A percentile compares a stretch with the other conserved stretches of the same genome.
Evolutionary conservation across 2,329 filamentous ascomycete species (phyloP).

Genomic region (Alternaria triticimaculans): DNA sequence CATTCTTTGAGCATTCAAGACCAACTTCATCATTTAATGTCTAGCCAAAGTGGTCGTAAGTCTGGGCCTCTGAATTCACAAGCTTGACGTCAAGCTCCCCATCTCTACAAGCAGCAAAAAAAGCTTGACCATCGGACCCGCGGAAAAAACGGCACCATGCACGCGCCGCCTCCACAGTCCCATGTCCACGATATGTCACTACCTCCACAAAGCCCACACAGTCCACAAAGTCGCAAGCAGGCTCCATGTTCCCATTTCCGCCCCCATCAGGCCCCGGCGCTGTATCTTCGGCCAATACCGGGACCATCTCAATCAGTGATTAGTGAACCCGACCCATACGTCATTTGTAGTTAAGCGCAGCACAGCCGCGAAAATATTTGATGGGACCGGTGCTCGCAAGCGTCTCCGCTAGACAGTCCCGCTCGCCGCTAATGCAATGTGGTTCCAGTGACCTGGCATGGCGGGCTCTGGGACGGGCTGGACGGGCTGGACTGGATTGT

Average conservation of each 20-base stretch:
- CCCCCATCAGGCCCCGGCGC: neutral
- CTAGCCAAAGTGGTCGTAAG: neutral
- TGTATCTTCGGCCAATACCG: neutral
- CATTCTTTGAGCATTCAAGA: neutral
- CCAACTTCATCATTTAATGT: rapidly evolving
- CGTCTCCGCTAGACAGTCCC: neutral
- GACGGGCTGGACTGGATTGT: neutral
- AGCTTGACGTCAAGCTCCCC: neutral
- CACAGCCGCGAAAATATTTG: neutral
- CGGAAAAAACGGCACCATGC: neutral
- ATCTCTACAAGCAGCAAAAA: neutral
- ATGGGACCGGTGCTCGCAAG: neutral
- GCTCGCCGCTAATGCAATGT: neutral
- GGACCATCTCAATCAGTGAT: neutral
- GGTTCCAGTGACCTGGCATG: neutral
- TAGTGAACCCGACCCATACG: neutral
- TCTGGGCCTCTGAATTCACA: neutral
- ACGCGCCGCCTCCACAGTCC: neutral
- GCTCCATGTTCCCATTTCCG: neutral
- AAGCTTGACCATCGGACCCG: neutral
- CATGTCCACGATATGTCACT: neutral
- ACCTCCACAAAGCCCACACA: neutral
- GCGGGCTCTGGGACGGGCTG: neutral
- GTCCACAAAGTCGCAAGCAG: neutral
- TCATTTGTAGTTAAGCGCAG: neutral